phyloP scores from a whole-genome alignment of 2,329 filamentous ascomycete genomes.

The Colletotrichum cordylinicola region DNA sequence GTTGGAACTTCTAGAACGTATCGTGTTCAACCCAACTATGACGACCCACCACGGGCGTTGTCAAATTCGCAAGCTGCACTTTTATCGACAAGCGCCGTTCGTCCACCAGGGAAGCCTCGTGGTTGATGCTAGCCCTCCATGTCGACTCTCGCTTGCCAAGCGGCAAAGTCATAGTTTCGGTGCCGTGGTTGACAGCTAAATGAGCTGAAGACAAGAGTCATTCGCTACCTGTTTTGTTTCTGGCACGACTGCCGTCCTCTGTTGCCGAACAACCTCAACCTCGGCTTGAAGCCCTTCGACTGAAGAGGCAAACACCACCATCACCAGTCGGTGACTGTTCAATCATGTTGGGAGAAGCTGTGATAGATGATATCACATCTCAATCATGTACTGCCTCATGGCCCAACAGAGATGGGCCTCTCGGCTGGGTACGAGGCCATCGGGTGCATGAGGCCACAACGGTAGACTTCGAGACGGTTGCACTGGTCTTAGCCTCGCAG shows the following conservation, averaged over 20 bases:
- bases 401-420: not conserved
- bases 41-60: conserved; percentile 1
- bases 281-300: not conserved
- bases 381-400: not conserved
- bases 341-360: not conserved
- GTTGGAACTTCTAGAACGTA: conserved; percentile 16
- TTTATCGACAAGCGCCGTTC: conserved; percentile 14
- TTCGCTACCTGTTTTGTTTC: not conserved
- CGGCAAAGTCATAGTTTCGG: not conserved
- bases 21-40: conserved; percentile 17
- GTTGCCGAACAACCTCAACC: not conserved
- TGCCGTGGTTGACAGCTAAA: not conserved
- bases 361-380: not conserved
- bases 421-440: not conserved
- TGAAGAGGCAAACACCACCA: not conserved
- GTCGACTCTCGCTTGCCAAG: not conserved
- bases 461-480: not conserved
- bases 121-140: not conserved
- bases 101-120: not conserved
- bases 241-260: not conserved
- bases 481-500: not conserved
- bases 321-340: not conserved
- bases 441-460: not conserved
- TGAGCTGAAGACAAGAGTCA: not conserved
- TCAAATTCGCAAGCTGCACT: conserved; percentile 19